Evolutionary conservation across 805 yeast genomes (phyloP), one percentile per base, ranked within the genome.

Genomic region (Nakazawaea wyomingensis): DNA sequence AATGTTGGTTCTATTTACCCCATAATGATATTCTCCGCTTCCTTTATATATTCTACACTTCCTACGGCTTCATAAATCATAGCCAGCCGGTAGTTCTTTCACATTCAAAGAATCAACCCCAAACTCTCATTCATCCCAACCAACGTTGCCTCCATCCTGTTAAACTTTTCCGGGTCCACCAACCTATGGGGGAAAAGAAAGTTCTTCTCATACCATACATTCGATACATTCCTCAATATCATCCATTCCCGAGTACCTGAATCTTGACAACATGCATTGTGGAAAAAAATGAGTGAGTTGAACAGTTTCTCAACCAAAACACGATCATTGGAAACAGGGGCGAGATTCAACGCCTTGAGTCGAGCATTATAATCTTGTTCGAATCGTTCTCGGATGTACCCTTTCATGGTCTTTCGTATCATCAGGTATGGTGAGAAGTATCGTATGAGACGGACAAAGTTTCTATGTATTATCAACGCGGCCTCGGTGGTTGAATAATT

Each of bases 181-280:
- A n/a, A n/a, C 32, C 16, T 29, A 13, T 29, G 2, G 11, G n/a
- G 8, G 27, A 24, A 11, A 8, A 8, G 27, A 24, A 8, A 24
- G 11, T 24, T 24, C 16, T 13, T 19, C 18, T 39, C 24, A 27
- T 34, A 14, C 38, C 38, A 40, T 16, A 19, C 33, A 5, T 17
- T 6, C 7, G 34, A 27, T 20, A 40, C 6, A n/a, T 34, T 34
- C 21, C 34, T 26, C 29, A 40, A 28, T 18, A 40, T 27, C 22
- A 11, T 26, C 34, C 34, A 34, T 21, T 40, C 31, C 13, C 11
- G 4, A 8, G 7, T 21, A 24, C 5, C 5, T 3, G 16, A 5
- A 11, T 17, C 14, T 5, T 11, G n/a, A 16, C 44, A 41, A 22
- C 39, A 34, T 8, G 44, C 39, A 41, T 41, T 41, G 17, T 41